Evolutionary conservation across 768 basidiomycete genomes (phyloP).

Genomic region (Phylloporus arenicola): DNA sequence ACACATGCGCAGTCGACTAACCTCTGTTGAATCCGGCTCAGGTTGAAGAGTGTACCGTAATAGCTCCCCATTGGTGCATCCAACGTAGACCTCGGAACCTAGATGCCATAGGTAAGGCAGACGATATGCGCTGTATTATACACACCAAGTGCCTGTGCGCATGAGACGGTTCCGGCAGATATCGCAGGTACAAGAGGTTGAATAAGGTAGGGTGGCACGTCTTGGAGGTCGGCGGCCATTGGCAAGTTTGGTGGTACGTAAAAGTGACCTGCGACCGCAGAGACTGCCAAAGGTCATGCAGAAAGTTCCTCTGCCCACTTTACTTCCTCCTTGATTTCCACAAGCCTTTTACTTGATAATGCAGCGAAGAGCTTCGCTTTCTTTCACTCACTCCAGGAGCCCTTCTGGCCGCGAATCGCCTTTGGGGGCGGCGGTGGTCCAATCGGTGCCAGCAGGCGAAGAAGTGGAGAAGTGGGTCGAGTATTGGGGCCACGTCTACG

Average conservation of each 20-base stretch:
- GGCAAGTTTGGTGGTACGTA: conserved; percentile 12
- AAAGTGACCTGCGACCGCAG: conserved; percentile 7
- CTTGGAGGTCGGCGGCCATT: conserved; percentile 33
- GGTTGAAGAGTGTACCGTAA: conserved; percentile 71
- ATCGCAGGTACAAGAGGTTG: conserved; percentile 42
- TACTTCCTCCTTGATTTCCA: not conserved
- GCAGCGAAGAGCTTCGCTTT: conserved; percentile 19
- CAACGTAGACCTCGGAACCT: conserved; percentile 86
- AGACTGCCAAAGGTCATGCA: conserved; percentile 16
- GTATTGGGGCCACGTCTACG: conserved; percentile 51
- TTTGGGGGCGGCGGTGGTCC: conserved; percentile 2
- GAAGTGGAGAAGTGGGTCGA: conserved; percentile 51
- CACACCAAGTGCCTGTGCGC: conserved; percentile 57
- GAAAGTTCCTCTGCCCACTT: conserved; percentile 1
- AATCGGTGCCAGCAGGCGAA: conserved; percentile 13
- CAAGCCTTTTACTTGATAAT: conserved; percentile 5
- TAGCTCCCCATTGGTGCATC: conserved; percentile 79
- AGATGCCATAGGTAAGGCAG: conserved; percentile 3
- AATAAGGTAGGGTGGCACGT: conserved; percentile 59
- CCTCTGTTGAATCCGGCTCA: conserved; percentile 43
- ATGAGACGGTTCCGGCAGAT: conserved; percentile 25
- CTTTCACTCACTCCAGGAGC: conserved; percentile 11
- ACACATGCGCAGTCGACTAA: conserved; percentile 20
- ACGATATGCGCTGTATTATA: not conserved
- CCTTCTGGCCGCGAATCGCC: conserved; percentile 17